These are phyloP conservation scores for Teratosphaeria viscida DNA, from an alignment of 2,329 filamentous ascomycete genomes.

Conservation along the genomic window DNA sequence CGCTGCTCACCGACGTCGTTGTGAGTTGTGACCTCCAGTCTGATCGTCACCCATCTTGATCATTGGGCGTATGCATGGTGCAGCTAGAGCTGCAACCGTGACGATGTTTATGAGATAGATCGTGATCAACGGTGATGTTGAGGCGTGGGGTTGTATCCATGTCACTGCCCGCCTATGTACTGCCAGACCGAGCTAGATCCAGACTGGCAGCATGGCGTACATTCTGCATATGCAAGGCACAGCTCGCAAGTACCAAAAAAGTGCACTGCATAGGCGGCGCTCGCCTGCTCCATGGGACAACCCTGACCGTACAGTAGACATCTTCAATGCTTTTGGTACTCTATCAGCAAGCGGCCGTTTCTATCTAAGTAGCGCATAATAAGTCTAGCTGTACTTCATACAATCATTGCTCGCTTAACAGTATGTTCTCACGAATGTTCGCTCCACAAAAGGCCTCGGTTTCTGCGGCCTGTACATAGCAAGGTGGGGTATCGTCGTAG, in stretches of 20 bases:
- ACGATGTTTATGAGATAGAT: neutral
- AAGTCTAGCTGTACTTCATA: neutral
- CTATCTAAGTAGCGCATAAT: neutral
- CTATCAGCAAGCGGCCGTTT: neutral
- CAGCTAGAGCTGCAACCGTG: neutral
- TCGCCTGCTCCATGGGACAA: neutral
- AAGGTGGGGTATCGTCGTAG: conserved; percentile 4
- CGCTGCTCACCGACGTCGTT: neutral
- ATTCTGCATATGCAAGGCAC: neutral
- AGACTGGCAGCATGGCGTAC: neutral
- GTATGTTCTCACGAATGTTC: neutral
- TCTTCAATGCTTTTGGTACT: neutral
- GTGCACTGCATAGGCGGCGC: neutral
- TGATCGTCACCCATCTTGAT: neutral
- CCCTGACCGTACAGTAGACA: neutral
- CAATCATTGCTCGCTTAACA: neutral
- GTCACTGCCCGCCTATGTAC: neutral
- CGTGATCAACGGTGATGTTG: neutral
- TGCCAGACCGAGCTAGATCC: neutral
- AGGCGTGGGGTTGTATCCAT: neutral
- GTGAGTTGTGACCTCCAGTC: neutral
- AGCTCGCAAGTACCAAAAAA: neutral
- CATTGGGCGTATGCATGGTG: neutral
- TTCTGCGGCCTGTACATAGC: neutral
- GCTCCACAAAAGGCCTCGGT: neutral